Percentiles rank a stretch among this genome's conserved stretches.
These are phyloP conservation scores for Boechera divaricarpa DNA, from an alignment of 345 rosid genomes.

Conservation along the genomic window DNA sequence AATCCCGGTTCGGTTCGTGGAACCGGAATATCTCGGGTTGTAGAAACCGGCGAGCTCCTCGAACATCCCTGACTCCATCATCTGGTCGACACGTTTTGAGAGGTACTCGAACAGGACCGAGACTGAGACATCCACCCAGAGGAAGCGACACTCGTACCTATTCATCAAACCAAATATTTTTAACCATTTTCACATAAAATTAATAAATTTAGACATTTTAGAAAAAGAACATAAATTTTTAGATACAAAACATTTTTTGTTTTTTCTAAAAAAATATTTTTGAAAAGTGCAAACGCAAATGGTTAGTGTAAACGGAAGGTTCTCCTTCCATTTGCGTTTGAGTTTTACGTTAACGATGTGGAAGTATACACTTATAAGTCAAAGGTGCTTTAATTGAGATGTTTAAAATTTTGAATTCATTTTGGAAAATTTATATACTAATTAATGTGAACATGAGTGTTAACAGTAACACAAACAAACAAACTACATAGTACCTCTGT, in stretches of 20 bases:
- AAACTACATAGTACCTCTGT: too few relatives aligned
- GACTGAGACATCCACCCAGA: slow-evolving; percentile 75
- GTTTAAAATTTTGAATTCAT: too few relatives aligned
- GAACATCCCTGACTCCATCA: slow-evolving; percentile 72
- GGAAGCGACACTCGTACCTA: slow-evolving; percentile 74
- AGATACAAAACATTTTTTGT: too few relatives aligned
- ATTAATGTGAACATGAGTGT: not conserved
- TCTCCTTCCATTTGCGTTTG: not conserved
- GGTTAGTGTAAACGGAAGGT: not conserved
- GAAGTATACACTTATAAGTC: not conserved
- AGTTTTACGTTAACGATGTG: not conserved
- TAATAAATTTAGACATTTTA: too few relatives aligned
- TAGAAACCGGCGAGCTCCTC: slow-evolving; percentile 65
- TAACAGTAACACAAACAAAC: not conserved
- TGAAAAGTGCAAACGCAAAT: not conserved
- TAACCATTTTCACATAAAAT: too few relatives aligned
- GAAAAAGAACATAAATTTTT: too few relatives aligned
- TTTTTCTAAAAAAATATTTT: too few relatives aligned
- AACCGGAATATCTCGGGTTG: slow-evolving; percentile 40
- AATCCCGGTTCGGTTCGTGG: slow-evolving; percentile 46
- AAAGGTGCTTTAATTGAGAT: too few relatives aligned
- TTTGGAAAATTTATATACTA: not conserved
- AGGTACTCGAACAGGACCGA: slow-evolving; percentile 55
- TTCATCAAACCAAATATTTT: not conserved
- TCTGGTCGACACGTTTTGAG: slow-evolving; percentile 70